These are phyloP conservation scores for Exophiala calicioides DNA, from an alignment of 2,329 filamentous ascomycete genomes.

Conservation along the genomic window DNA sequence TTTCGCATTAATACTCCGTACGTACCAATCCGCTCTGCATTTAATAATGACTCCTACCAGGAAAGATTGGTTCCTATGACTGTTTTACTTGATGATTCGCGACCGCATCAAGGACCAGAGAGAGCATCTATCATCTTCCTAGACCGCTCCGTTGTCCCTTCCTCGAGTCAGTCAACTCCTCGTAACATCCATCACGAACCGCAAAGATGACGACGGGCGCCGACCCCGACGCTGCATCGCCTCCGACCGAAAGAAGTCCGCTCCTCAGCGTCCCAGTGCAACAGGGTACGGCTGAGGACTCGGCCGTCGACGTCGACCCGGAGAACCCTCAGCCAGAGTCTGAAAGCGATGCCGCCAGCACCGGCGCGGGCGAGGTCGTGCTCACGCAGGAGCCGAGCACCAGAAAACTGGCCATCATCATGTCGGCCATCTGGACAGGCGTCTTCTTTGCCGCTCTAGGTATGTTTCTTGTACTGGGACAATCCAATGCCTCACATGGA, in stretches of 20 bases:
- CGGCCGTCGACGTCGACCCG: conserved; percentile 8
- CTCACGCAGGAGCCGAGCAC: conserved; percentile 50
- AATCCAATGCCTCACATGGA: no score
- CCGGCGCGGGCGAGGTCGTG: conserved; percentile 6
- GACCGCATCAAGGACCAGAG: not conserved
- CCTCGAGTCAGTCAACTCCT: not conserved
- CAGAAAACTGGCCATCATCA: conserved; percentile 49
- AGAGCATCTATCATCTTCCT: not conserved
- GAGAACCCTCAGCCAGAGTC: conserved; percentile 12
- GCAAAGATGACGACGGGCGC: conserved; percentile 11
- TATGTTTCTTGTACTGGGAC: no score
- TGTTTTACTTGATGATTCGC: not conserved
- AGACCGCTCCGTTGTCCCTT: not conserved
- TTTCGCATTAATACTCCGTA: no score
- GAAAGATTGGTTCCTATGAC: no score
- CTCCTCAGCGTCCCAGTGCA: conserved; percentile 18
- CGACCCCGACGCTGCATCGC: not conserved
- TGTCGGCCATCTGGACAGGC: conserved; percentile 54
- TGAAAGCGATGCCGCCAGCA: no score
- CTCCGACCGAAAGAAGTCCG: conserved; percentile 21
- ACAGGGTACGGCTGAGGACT: not conserved
- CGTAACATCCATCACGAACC: not conserved
- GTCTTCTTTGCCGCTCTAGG: conserved; percentile 60
- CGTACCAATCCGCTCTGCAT: no score
- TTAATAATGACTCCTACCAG: no score